Evolutionary conservation across 495 filamentous ascomycete species (phyloP).

Genomic region (Tuber melanosporum): DNA sequence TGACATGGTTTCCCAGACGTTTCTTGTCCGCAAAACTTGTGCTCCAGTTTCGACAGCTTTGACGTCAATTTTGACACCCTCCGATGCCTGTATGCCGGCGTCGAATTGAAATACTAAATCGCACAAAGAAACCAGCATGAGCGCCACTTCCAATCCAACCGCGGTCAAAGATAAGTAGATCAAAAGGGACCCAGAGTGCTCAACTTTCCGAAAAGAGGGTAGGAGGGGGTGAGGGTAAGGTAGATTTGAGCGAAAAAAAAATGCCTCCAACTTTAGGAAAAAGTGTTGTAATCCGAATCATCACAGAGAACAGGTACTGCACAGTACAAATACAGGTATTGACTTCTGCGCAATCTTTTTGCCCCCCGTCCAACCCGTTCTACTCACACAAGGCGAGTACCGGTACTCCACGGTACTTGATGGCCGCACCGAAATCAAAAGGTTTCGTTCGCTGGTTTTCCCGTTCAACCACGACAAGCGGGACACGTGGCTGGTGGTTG

Average conservation of each 20-base stretch:
- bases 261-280: neutral
- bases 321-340: neutral
- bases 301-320: neutral
- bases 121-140: neutral
- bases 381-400: neutral
- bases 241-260: neutral
- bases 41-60: neutral
- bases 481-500: conserved; percentile 1
- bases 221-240: neutral
- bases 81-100: neutral
- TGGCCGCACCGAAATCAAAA: neutral
- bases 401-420: neutral
- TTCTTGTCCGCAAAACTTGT: neutral
- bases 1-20: neutral
- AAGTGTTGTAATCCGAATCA: neutral
- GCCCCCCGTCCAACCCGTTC: neutral
- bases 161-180: neutral
- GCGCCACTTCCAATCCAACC: neutral
- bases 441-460: neutral
- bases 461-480: neutral
- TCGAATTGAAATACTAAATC: neutral
- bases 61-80: neutral
- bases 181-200: neutral
- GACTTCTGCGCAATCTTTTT: neutral
- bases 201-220: neutral